Percentiles rank a stretch among this genome's conserved stretches.
Conservation (phyloP, 1,284 basidiomycete species). For the Ceratobasidium sp. region DNA sequence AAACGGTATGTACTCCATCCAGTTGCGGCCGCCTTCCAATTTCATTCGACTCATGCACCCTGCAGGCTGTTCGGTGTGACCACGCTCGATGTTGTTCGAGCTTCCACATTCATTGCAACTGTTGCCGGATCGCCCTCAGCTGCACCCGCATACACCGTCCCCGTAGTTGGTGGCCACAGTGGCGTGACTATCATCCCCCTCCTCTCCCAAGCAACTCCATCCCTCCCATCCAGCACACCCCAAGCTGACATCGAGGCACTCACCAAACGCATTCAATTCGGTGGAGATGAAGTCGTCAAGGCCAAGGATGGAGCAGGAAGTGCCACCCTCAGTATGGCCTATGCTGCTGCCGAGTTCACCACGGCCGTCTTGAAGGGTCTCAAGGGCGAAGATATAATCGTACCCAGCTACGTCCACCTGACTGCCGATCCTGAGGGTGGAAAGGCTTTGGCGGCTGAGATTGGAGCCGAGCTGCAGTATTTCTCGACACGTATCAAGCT, state of each 20-base stretch:
- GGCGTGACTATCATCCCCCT: conserved; percentile 96
- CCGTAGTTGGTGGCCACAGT: conserved; percentile 95
- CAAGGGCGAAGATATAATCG: conserved; percentile 84
- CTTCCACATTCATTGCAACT: conserved; percentile 92
- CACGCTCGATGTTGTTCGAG: conserved; percentile 95
- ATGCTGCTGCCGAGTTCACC: conserved; percentile 86
- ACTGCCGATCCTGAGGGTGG: conserved; percentile 75
- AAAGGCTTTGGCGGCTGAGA: conserved; percentile 64
- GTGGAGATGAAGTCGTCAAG: conserved; percentile 92
- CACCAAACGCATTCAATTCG: conserved; percentile 91
- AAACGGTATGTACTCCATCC: conserved; percentile 65
- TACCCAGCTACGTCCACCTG: conserved; percentile 85
- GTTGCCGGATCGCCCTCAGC: conserved; percentile 67
- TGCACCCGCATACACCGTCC: conserved; percentile 76
- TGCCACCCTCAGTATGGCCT: conserved; percentile 90
- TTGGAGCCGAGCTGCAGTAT: conserved; percentile 72
- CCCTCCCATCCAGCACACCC: conserved; percentile 60
- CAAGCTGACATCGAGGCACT: conserved; percentile 65
- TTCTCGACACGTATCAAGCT: conserved; percentile 86
- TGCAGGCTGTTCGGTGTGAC: conserved; percentile 93
- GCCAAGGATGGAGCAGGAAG: conserved; percentile 88
- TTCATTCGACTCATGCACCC: conserved; percentile 11
- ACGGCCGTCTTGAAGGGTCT: conserved; percentile 80
- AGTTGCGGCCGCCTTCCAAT: background rate
- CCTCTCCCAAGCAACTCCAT: conserved; percentile 85